phyloP scores from a whole-genome alignment of 306 rosid genomes.

The Hippophae rhamnoides region DNA sequence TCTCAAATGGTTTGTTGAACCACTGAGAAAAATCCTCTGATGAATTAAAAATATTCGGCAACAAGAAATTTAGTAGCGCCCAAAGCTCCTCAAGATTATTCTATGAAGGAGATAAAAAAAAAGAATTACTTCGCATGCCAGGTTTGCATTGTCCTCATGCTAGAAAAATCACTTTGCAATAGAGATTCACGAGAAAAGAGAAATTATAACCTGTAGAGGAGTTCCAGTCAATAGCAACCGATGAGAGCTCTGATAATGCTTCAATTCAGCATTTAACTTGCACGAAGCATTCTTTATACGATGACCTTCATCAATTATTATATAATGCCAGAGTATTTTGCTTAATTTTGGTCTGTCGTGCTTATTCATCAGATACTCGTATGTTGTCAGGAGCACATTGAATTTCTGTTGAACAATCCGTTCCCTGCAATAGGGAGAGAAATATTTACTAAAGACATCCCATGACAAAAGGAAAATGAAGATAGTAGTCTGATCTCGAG shows the following conservation, averaged over 20 bases:
- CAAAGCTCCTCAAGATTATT: conserved; percentile 97
- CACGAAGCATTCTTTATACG: conserved; percentile 99
- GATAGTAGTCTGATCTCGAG: conserved; percentile 7
- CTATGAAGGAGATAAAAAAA: conserved; percentile 33
- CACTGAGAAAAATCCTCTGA: conserved; percentile 97
- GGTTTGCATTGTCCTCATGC: conserved; percentile 4
- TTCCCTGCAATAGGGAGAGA: conserved; percentile 54
- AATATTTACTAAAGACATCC: conserved; percentile 18
- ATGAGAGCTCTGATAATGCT: conserved; percentile 91
- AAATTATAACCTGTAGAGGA: conserved; percentile 70
- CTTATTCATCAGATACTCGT: conserved; percentile 98
- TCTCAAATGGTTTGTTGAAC: conserved; percentile 98
- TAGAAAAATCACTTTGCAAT: conserved; percentile 11
- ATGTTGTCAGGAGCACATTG: conserved; percentile 92
- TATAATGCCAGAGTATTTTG: conserved; percentile 92
- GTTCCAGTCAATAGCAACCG: conserved; percentile 97
- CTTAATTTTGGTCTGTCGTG: conserved; percentile 97
- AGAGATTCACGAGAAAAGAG: conserved; percentile 18
- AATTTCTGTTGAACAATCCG: conserved; percentile 86
- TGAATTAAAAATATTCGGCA: conserved; percentile 94
- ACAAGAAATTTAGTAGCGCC: conserved; percentile 95
- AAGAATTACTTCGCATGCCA: conserved; percentile 20
- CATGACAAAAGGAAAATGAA: conserved; percentile 9
- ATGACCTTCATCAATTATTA: conserved; percentile 97
- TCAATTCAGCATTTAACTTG: conserved; percentile 94